Conservation (phyloP, 257 asterid genomes). For the Lycium barbarum region DNA sequence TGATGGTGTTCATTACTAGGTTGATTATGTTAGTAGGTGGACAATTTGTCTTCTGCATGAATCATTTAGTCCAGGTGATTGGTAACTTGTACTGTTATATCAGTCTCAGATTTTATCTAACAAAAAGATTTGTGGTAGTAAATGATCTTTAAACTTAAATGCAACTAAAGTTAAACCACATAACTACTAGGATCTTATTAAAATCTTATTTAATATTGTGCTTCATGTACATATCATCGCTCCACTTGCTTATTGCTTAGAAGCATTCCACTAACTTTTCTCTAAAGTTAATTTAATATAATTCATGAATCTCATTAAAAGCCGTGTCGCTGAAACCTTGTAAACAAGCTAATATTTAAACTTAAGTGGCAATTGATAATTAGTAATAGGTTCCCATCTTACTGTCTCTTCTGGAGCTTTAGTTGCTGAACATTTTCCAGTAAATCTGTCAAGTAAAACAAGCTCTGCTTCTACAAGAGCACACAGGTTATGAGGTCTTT, state of each 20-base stretch:
- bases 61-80: slow-evolving; percentile 13
- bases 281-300: background rate
- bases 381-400: background rate
- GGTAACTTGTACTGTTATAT: background rate
- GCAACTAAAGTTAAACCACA: slow-evolving; percentile 7
- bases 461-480: too few relatives aligned
- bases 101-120: background rate
- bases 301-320: background rate
- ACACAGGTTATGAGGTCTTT: too few relatives aligned
- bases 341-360: background rate
- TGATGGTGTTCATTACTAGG: slow-evolving; percentile 22
- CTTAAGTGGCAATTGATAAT: background rate
- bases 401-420: background rate
- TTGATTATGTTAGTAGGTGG: slow-evolving; percentile 24
- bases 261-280: background rate
- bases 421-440: background rate
- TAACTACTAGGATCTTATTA: slow-evolving; percentile 18
- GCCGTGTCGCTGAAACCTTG: background rate
- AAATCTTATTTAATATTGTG: background rate
- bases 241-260: slow-evolving; percentile 21
- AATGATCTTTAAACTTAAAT: background rate
- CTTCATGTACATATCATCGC: background rate
- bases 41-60: background rate
- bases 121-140: background rate
- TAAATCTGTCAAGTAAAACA: background rate